phyloP scores from a whole-genome alignment of 129 eudicot genomes.

The Scalesia atractyloides region DNA sequence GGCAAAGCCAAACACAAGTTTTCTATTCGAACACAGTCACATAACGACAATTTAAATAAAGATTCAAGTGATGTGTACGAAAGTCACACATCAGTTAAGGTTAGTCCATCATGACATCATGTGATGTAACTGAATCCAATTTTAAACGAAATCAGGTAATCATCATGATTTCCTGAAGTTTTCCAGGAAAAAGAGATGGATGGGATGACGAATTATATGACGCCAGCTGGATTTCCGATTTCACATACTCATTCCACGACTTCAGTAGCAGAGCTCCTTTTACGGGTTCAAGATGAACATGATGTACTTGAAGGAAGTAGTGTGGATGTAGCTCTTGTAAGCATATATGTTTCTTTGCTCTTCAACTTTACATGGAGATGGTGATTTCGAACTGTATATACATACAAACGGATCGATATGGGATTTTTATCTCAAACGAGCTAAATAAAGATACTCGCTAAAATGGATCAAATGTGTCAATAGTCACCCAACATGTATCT shows the following conservation, averaged over 20 bases:
- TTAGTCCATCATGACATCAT: slow-evolving; percentile 25
- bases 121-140: slow-evolving; percentile 31
- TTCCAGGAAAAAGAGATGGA: slow-evolving; percentile 38
- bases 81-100: slow-evolving; percentile 29
- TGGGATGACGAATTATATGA: slow-evolving; percentile 27
- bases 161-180: slow-evolving; percentile 34
- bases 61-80: slow-evolving; percentile 29
- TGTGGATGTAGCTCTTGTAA: slow-evolving; percentile 36
- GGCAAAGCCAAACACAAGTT: slow-evolving; percentile 51
- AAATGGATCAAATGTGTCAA: not conserved
- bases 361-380: slow-evolving; percentile 2
- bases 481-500: slow-evolving; percentile 6
- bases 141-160: not conserved
- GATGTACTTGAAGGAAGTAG: slow-evolving; percentile 32
- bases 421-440: not conserved
- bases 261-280: slow-evolving; percentile 65
- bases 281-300: slow-evolving; percentile 44
- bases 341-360: slow-evolving; percentile 4
- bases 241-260: slow-evolving; percentile 24
- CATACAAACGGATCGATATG: not conserved
- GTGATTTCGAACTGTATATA: not conserved
- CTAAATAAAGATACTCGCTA: not conserved
- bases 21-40: slow-evolving; percentile 38
- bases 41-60: slow-evolving; percentile 23
- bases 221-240: slow-evolving; percentile 34